Percentiles rank a stretch among this genome's conserved stretches.
phyloP scores from a whole-genome alignment of 257 asterid species.

The Forsythia suspensa region DNA sequence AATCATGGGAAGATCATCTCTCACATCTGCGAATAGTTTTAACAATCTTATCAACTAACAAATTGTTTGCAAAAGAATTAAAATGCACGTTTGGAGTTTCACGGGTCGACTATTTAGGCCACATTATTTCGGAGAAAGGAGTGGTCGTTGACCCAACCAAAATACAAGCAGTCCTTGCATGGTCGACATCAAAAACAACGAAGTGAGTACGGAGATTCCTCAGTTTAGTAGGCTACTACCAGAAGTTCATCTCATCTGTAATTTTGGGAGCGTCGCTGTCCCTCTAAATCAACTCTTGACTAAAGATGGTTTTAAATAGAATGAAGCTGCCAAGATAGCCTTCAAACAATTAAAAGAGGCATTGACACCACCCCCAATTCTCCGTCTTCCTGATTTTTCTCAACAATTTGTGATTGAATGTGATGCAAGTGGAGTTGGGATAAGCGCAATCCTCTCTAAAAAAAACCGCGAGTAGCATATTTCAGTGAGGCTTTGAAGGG shows the following conservation, averaged over 20 bases:
- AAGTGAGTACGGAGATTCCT: neutral
- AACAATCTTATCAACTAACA: neutral
- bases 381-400: too few species aligned
- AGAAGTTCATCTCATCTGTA: neutral
- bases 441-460: too few species aligned
- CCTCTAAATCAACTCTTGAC: neutral
- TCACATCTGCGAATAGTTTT: neutral
- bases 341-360: too few species aligned
- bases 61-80: slow-evolving; percentile 1
- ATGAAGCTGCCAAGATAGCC: too few species aligned
- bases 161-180: neutral
- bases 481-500: too few species aligned
- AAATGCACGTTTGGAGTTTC: neutral
- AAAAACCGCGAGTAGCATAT: too few species aligned
- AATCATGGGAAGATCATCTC: neutral
- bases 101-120: slow-evolving; percentile 8
- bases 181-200: neutral
- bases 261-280: neutral
- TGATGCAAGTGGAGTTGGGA: too few species aligned
- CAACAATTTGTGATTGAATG: too few species aligned
- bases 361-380: too few species aligned
- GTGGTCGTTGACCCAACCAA: neutral
- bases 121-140: neutral
- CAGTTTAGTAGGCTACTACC: neutral
- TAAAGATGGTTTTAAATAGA: slow-evolving; percentile 1